These are phyloP conservation scores for Pichia californica DNA, from an alignment of 805 yeast genomes.

Conservation along the genomic window DNA sequence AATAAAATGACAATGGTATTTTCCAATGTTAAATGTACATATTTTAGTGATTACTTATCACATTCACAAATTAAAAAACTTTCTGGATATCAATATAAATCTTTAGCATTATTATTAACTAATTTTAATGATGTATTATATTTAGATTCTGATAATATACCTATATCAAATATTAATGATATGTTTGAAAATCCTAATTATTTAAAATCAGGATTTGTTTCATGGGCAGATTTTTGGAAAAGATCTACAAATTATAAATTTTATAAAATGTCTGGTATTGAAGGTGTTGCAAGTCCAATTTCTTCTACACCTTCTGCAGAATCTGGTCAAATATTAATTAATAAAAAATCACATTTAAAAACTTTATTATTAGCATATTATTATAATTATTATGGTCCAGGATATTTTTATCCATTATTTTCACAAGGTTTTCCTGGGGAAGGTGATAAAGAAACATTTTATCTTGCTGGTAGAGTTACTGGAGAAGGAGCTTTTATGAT, in stretches of 20 bases:
- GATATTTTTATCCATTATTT: conserved; percentile 58
- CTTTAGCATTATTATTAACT: conserved; percentile 33
- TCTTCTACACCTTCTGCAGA: conserved; percentile 54
- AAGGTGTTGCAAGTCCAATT: conserved; percentile 26
- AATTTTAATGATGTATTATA: conserved; percentile 36
- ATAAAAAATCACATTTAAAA: conserved; percentile 51
- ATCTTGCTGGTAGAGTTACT: conserved; percentile 54
- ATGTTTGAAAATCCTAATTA: conserved; percentile 37
- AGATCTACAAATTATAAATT: conserved; percentile 56
- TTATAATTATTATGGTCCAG: conserved; percentile 62
- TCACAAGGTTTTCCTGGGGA: conserved; percentile 73
- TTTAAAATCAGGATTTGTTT: conserved; percentile 44
- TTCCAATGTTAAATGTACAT: conserved; percentile 35
- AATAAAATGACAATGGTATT: conserved; percentile 34
- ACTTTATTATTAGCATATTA: conserved; percentile 55
- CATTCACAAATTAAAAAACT: conserved; percentile 16
- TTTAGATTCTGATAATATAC: conserved; percentile 39
- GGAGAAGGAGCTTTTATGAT: conserved; percentile 23
- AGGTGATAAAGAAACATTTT: conserved; percentile 76
- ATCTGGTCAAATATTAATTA: conserved; percentile 61
- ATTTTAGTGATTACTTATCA: conserved; percentile 32
- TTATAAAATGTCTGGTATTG: conserved; percentile 42
- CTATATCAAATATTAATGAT: conserved; percentile 30
- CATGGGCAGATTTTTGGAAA: conserved; percentile 71
- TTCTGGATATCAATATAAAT: conserved; percentile 17